Evolutionary conservation across 176 grass and related monocot species (phyloP).

Genomic region (Panicum miliaceum): DNA sequence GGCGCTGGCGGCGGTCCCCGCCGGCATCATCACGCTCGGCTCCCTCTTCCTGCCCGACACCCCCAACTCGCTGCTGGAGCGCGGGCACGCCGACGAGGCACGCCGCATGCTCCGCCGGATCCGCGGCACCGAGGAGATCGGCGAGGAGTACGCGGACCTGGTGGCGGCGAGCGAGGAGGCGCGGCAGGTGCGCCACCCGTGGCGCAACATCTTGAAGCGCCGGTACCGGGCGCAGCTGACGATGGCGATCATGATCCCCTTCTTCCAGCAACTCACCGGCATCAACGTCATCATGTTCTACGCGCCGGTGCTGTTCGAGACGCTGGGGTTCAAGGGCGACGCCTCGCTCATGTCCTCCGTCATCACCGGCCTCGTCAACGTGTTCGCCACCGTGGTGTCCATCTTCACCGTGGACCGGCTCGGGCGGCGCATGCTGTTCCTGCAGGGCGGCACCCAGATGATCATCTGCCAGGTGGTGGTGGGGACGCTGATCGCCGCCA

Average conservation of each 20-base stretch:
- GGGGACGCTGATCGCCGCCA: conserved; percentile 49
- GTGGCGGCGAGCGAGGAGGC: conserved; percentile 63
- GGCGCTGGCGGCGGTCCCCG: conserved; percentile 82
- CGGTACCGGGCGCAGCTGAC: conserved; percentile 65
- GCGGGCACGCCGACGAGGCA: conserved; percentile 63
- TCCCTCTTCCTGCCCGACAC: conserved; percentile 94
- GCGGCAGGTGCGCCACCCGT: conserved; percentile 51
- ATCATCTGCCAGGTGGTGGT: conserved; percentile 57
- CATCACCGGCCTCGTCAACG: conserved; percentile 70
- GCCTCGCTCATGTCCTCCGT: conserved; percentile 74
- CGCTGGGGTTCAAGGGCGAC: conserved; percentile 61
- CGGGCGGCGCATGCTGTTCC: conserved; percentile 51
- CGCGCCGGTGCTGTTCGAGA: conserved; percentile 70
- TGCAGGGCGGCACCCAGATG: conserved; percentile 65
- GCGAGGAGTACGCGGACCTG: conserved; percentile 64
- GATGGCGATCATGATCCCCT: conserved; percentile 66
- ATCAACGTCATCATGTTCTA: conserved; percentile 91
- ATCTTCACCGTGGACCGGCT: conserved; percentile 60
- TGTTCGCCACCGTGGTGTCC: conserved; percentile 58
- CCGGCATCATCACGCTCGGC: conserved; percentile 80
- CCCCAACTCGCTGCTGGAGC: conserved; percentile 93
- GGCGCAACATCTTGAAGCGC: conserved; percentile 55
- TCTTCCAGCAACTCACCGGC: conserved; percentile 75
- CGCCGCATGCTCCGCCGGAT: conserved; percentile 48
- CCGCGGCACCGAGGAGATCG: conserved; percentile 57